Percentiles rank a stretch among this genome's conserved stretches.
phyloP scores from a whole-genome alignment of 164 flowering plant genomes.

The Stephania japonica region DNA sequence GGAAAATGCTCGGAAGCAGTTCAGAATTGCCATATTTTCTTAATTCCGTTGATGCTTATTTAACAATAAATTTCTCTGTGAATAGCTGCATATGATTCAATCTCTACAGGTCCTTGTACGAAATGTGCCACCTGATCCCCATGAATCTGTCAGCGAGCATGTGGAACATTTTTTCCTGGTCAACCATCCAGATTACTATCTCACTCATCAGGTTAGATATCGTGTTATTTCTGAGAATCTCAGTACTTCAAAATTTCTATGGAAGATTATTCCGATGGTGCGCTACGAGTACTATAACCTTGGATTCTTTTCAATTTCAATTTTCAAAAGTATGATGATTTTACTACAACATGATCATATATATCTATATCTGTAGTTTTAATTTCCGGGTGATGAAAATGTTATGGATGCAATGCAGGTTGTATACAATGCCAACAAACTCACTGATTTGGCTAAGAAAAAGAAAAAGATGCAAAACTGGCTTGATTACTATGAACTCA shows the following conservation, averaged over 20 bases:
- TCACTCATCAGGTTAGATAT: constrained; percentile 32
- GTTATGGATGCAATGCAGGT: constrained; percentile 34
- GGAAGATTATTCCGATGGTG: neutral
- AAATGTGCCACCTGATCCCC: constrained; percentile 35
- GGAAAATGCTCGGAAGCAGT: neutral
- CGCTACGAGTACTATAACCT: neutral
- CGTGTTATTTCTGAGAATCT: neutral
- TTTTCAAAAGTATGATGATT: neutral
- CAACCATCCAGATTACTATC: constrained; percentile 35
- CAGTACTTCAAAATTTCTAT: neutral
- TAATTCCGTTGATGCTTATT: neutral
- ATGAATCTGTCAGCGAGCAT: constrained; percentile 31
- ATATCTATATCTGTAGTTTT: neutral
- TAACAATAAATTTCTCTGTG: neutral
- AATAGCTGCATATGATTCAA: neutral
- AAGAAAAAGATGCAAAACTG: constrained; percentile 60
- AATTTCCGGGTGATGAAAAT: neutral
- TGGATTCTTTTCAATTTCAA: neutral
- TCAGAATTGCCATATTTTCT: neutral
- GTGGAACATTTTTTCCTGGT: constrained; percentile 35
- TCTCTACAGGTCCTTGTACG: constrained; percentile 34
- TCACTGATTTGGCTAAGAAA: constrained; percentile 42
- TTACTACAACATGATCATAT: neutral
- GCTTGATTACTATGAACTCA: constrained; percentile 57
- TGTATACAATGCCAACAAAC: constrained; percentile 61